Conservation (phyloP, 805 yeast species). For the Metschnikowia proteae region DNA sequence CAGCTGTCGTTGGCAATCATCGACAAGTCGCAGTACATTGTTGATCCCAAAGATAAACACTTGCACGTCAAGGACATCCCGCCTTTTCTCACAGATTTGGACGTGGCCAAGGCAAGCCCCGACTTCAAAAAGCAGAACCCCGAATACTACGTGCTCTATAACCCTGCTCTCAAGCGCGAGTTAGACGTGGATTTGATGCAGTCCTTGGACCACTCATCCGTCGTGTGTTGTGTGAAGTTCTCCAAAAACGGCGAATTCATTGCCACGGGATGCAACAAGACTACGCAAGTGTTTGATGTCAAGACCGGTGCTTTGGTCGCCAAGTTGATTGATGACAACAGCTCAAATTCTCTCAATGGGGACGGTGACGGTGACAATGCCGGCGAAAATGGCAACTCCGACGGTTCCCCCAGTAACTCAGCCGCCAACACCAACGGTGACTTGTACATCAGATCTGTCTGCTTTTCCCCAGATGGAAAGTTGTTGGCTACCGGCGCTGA, state of each 20-base stretch:
- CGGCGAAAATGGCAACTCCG: slow-evolving; percentile 38
- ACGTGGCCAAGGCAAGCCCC: slow-evolving; percentile 69
- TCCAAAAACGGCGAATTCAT: slow-evolving; percentile 85
- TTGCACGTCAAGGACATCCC: slow-evolving; percentile 72
- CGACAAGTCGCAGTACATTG: slow-evolving; percentile 41
- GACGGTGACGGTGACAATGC: slow-evolving; percentile 23
- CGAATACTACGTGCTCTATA: slow-evolving; percentile 85
- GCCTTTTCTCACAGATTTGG: slow-evolving; percentile 76
- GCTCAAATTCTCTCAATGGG: slow-evolving; percentile 18
- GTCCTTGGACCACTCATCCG: slow-evolving; percentile 88
- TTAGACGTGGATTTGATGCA: slow-evolving; percentile 87
- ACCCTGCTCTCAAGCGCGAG: slow-evolving; percentile 65
- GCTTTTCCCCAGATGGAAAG: slow-evolving; percentile 92
- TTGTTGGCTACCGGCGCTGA: slow-evolving; percentile 92
- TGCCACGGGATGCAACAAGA: slow-evolving; percentile 96
- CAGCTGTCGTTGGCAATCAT: slow-evolving; percentile 30
- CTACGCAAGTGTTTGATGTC: slow-evolving; percentile 91
- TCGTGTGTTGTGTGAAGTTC: slow-evolving; percentile 95
- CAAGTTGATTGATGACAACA: slow-evolving; percentile 73
- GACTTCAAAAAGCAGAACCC: slow-evolving; percentile 76
- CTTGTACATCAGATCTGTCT: slow-evolving; percentile 89
- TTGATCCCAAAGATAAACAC: slow-evolving; percentile 43
- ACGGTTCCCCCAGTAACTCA: slow-evolving; percentile 25
- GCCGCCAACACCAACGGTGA: slow-evolving; percentile 72
- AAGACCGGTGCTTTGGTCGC: slow-evolving; percentile 88